Evolutionary conservation across 371 early-diverging fungal genomes (phyloP).

Genomic region (Chytridium lagenaria): DNA sequence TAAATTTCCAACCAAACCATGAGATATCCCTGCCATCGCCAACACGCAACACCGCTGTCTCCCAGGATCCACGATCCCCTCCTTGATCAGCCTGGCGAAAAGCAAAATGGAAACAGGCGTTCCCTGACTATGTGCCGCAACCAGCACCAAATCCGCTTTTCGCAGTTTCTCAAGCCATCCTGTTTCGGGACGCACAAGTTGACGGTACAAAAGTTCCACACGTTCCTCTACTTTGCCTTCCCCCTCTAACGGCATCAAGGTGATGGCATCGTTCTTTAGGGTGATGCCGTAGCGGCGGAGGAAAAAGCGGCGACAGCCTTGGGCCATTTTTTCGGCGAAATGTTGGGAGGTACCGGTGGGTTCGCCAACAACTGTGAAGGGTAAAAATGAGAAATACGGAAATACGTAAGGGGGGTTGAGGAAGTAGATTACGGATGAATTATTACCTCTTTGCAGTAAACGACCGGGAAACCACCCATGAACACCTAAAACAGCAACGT

Average conservation of each 20-base stretch:
- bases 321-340: conserved; percentile 86
- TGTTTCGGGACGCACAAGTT: conserved; percentile 49
- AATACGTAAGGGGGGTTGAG: too few species aligned
- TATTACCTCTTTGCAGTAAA: conserved; percentile 38
- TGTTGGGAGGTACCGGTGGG: conserved; percentile 89
- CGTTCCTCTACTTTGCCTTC: conserved; percentile 89
- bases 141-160: conserved; percentile 79
- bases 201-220: conserved; percentile 72
- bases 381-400: not conserved
- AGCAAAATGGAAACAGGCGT: conserved; percentile 85
- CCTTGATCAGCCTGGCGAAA: conserved; percentile 69
- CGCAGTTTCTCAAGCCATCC: conserved; percentile 40
- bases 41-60: conserved; percentile 76
- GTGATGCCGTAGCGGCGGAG: conserved; percentile 56
- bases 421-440: too few species aligned
- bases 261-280: conserved; percentile 60
- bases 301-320: conserved; percentile 34
- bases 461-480: conserved; percentile 90
- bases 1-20: conserved; percentile 10
- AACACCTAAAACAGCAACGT: conserved; percentile 56
- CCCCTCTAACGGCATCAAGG: conserved; percentile 82
- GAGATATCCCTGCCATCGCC: conserved; percentile 75
- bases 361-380: conserved; percentile 74
- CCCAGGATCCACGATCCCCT: conserved; percentile 64
- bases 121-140: conserved; percentile 91